phyloP scores from a whole-genome alignment of 2,329 filamentous ascomycete species.

The Venturia carpophila region DNA sequence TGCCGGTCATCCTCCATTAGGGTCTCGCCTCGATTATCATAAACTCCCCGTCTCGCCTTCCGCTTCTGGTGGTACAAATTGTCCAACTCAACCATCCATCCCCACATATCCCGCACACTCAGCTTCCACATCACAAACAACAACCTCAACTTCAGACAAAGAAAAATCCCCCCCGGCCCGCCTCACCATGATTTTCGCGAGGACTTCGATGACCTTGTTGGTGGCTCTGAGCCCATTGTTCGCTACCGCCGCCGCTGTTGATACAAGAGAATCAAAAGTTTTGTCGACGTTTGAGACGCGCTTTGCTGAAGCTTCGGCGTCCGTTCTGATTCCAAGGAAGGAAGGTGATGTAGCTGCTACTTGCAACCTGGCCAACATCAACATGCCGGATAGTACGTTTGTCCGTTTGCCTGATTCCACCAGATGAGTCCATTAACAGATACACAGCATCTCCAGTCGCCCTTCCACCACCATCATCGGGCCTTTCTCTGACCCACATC shows the following conservation, averaged over 20 bases:
- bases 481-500: conserved; percentile 64
- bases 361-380: not conserved
- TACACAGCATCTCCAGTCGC: conserved; percentile 2
- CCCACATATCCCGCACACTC: not conserved
- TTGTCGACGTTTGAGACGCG: conserved; percentile 5
- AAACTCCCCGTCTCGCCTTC: not conserved
- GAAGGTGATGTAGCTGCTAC: not conserved
- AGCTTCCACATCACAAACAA: not conserved
- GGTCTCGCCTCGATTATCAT: not conserved
- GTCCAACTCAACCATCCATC: not conserved
- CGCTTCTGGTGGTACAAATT: not conserved
- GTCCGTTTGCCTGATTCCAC: not conserved
- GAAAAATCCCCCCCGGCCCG: not conserved
- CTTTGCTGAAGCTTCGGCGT: conserved; percentile 10
- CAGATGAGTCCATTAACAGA: not conserved
- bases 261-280: conserved; percentile 7
- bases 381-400: conserved; percentile 10
- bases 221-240: conserved; percentile 7
- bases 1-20: not conserved
- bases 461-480: conserved; percentile 53
- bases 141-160: not conserved
- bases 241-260: conserved; percentile 2
- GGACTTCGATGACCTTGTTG: not conserved
- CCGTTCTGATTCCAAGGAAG: not conserved
- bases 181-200: conserved; percentile 1